Conservation (phyloP, 2,329 filamentous ascomycete genomes). For the Neopestalotiopsis rosae region DNA sequence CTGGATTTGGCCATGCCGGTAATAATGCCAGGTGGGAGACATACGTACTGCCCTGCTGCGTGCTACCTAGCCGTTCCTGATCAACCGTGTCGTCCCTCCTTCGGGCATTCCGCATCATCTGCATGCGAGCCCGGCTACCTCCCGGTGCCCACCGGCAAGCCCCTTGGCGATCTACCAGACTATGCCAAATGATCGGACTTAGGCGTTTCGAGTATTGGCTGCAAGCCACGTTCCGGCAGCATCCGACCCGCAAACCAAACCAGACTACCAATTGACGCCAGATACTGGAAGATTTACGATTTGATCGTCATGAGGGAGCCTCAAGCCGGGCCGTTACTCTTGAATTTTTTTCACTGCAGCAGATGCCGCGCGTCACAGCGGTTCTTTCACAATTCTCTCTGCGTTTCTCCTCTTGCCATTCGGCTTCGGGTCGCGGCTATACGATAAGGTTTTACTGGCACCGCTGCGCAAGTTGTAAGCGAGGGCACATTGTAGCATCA, state of each 20-base stretch:
- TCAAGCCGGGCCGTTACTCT: background rate
- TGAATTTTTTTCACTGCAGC: background rate
- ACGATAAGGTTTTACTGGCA: background rate
- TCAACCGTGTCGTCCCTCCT: constrained; percentile 2
- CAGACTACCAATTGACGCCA: background rate
- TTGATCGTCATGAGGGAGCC: background rate
- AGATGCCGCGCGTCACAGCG: background rate
- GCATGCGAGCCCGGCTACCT: background rate
- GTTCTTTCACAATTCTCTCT: background rate
- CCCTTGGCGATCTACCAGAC: background rate
- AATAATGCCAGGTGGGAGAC: background rate
- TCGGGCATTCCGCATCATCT: background rate
- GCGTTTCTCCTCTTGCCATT: background rate
- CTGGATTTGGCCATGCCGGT: background rate
- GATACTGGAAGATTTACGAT: constrained; percentile 4
- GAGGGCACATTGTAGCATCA: background rate
- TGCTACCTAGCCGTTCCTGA: background rate
- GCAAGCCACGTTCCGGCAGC: background rate
- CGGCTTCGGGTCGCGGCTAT: background rate
- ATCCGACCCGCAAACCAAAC: background rate
- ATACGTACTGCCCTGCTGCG: too few relatives aligned
- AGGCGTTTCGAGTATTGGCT: background rate
- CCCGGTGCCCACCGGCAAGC: background rate
- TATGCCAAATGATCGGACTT: background rate
- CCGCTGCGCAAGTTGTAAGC: background rate